Percentiles rank a stretch among this genome's conserved stretches.
These are phyloP conservation scores for Favolaschia claudopus DNA, from an alignment of 768 basidiomycete genomes.

Conservation along the genomic window DNA sequence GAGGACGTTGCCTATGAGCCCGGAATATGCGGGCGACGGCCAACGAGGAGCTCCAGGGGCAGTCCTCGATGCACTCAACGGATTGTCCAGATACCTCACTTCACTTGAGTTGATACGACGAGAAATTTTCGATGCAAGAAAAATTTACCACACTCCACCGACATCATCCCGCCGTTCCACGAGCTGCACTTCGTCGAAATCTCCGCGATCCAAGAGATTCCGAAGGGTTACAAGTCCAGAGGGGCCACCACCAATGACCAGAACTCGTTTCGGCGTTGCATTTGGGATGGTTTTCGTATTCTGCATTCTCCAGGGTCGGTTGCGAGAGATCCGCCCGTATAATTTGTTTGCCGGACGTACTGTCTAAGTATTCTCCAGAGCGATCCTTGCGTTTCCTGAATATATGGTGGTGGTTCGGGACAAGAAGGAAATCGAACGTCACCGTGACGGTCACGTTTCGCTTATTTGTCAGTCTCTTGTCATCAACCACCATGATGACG, in stretches of 20 bases:
- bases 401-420: too few species aligned
- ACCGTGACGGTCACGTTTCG: too few species aligned
- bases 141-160: conserved; percentile 39
- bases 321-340: too few species aligned
- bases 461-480: too few species aligned
- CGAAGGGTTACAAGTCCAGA: conserved; percentile 42
- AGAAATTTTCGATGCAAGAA: too few species aligned
- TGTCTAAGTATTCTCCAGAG: too few species aligned
- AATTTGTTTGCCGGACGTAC: too few species aligned
- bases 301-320: neutral
- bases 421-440: too few species aligned
- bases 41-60: conserved; percentile 39
- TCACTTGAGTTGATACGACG: neutral
- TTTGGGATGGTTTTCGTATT: neutral
- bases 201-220: conserved; percentile 35
- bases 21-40: conserved; percentile 57
- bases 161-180: conserved; percentile 41
- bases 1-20: conserved; percentile 58
- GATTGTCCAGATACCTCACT: conserved; percentile 43
- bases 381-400: too few species aligned
- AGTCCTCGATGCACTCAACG: neutral
- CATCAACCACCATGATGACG: too few species aligned
- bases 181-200: conserved; percentile 35
- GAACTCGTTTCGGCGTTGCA: conserved; percentile 16
- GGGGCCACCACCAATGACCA: conserved; percentile 40